Evolutionary conservation across 1,284 basidiomycete species (phyloP).

Genomic region (Cutaneotrichosporon daszewskae): DNA sequence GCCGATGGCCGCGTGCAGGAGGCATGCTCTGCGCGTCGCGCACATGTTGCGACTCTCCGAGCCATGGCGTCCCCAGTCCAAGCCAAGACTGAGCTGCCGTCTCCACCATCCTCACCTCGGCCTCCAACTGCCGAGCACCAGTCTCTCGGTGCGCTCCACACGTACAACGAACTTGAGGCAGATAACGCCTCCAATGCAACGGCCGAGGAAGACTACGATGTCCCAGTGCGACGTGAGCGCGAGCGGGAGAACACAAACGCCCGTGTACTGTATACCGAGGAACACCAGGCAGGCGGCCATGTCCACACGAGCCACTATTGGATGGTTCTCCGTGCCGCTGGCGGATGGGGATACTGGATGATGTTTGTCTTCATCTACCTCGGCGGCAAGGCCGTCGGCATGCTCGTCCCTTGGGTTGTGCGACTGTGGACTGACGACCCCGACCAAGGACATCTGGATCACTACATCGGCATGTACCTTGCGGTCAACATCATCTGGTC

Average conservation of each 20-base stretch:
- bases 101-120: background rate
- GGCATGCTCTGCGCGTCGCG: conserved; percentile 25
- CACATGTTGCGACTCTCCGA: conserved; percentile 9
- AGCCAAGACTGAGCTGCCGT: conserved; percentile 1
- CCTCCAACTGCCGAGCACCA: background rate
- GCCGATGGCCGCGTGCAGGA: conserved; percentile 44
- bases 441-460: conserved; percentile 23
- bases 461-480: conserved; percentile 34
- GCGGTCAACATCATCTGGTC: conserved; percentile 15
- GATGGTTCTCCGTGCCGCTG: conserved; percentile 37
- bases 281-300: conserved; percentile 58
- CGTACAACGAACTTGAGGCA: too few relatives aligned
- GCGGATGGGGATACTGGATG: conserved; percentile 46
- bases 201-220: conserved; percentile 3
- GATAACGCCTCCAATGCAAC: too few relatives aligned
- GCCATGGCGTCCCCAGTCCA: conserved; percentile 9
- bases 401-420: conserved; percentile 25
- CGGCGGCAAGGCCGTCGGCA: conserved; percentile 20
- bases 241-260: background rate
- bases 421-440: conserved; percentile 39
- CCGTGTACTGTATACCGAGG: conserved; percentile 58
- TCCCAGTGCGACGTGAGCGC: background rate
- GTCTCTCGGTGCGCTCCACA: too few relatives aligned
- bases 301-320: conserved; percentile 35
- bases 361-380: conserved; percentile 27